Evolutionary conservation across 129 eudicot genomes (phyloP).

Genomic region (Ambrosia trifida): DNA sequence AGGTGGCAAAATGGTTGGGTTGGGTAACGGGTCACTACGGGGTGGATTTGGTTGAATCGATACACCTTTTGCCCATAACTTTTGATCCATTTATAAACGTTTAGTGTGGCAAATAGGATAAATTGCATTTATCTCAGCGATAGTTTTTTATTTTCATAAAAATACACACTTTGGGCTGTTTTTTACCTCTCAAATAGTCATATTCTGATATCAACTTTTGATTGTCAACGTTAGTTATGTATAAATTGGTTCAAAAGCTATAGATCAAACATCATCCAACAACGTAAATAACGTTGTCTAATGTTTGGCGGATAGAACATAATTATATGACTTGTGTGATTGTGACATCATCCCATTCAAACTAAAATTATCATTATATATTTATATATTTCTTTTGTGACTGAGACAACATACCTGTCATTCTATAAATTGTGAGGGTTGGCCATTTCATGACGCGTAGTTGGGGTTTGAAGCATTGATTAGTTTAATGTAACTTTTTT

Average conservation of each 20-base stretch:
- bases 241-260: background rate
- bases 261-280: background rate
- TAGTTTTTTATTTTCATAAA: too few relatives aligned
- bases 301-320: background rate
- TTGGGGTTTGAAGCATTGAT: constrained; percentile 4
- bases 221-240: background rate
- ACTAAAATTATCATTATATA: too few relatives aligned
- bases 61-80: background rate
- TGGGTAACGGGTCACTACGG: background rate
- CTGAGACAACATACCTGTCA: background rate
- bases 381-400: too few relatives aligned
- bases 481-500: background rate
- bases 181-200: too few relatives aligned
- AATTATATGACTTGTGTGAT: background rate
- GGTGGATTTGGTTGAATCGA: background rate
- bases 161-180: too few relatives aligned
- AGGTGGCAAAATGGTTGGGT: background rate
- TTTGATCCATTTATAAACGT: background rate
- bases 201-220: too few relatives aligned
- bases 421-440: background rate
- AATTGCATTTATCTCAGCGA: background rate
- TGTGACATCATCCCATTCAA: too few relatives aligned
- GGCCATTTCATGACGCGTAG: constrained; percentile 27
- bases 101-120: background rate
- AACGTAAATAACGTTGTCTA: background rate